These are phyloP conservation scores for Arthroderma uncinatum DNA, from an alignment of 2,329 filamentous ascomycete genomes.

Conservation along the genomic window DNA sequence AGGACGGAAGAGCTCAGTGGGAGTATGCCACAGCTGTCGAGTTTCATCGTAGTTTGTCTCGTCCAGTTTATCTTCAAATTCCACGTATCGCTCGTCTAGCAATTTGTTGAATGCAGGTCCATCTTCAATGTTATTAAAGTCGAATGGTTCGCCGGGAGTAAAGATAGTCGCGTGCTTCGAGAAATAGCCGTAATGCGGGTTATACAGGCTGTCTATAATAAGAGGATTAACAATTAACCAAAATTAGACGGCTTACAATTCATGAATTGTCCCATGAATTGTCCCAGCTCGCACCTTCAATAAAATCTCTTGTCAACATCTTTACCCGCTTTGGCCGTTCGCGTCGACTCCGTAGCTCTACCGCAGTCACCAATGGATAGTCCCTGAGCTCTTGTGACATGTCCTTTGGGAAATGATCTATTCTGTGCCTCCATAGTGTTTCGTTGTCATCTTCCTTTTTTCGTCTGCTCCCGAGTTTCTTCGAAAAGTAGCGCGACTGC, in stretches of 20 bases:
- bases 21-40: conserved; percentile 94
- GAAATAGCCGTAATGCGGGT: conserved; percentile 90
- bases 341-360: conserved; percentile 58
- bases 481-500: conserved; percentile 22
- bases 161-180: conserved; percentile 96
- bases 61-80: conserved; percentile 85
- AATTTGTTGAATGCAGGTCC: conserved; percentile 72
- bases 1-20: conserved; percentile 90
- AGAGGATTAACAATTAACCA: conserved; percentile 3
- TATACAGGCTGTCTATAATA: conserved; percentile 72
- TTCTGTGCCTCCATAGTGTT: conserved; percentile 77
- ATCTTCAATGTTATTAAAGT: conserved; percentile 70
- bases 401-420: conserved; percentile 62
- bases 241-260: neutral
- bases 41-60: conserved; percentile 58
- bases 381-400: conserved; percentile 67
- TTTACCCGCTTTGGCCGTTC: conserved; percentile 79
- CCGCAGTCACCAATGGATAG: conserved; percentile 77
- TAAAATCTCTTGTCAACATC: conserved; percentile 96
- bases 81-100: conserved; percentile 67
- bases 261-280: neutral
- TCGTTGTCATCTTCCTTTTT: conserved; percentile 39
- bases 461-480: conserved; percentile 26
- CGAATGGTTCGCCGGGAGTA: conserved; percentile 78
- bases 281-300: conserved; percentile 60